Conservation (phyloP, 1,139 yeast genomes). For the Ashbya aceris region DNA sequence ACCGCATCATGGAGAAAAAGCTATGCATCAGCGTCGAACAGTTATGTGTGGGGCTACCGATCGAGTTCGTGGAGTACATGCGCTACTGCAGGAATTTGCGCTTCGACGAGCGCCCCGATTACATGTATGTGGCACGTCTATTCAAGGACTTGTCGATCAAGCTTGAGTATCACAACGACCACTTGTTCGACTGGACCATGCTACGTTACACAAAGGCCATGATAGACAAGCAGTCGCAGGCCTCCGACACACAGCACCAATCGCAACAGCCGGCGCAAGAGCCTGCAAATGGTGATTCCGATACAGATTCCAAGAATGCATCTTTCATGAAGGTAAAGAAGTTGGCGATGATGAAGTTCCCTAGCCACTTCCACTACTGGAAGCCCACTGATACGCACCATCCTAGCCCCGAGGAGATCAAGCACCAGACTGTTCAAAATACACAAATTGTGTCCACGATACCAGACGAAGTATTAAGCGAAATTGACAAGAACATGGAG, state of each 20-base stretch:
- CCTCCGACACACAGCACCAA: slow-evolving; percentile 10
- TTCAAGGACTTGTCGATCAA: slow-evolving; percentile 84
- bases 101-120: slow-evolving; percentile 95
- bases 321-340: slow-evolving; percentile 27
- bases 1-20: slow-evolving; percentile 92
- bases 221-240: slow-evolving; percentile 28
- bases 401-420: slow-evolving; percentile 30
- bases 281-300: slow-evolving; percentile 14
- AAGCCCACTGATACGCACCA: slow-evolving; percentile 27
- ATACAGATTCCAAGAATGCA: slow-evolving; percentile 23
- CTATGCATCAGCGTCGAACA: slow-evolving; percentile 87
- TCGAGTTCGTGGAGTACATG: slow-evolving; percentile 81
- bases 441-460: slow-evolving; percentile 22
- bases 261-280: slow-evolving; percentile 13
- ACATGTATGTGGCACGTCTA: slow-evolving; percentile 76
- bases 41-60: slow-evolving; percentile 84
- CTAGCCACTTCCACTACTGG: slow-evolving; percentile 30
- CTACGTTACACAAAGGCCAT: slow-evolving; percentile 65
- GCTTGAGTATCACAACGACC: slow-evolving; percentile 87
- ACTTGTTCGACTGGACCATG: slow-evolving; percentile 94
- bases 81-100: slow-evolving; percentile 82
- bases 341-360: slow-evolving; percentile 29
- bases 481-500: slow-evolving; percentile 27
- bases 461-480: slow-evolving; percentile 23
- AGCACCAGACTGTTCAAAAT: slow-evolving; percentile 24